Percentiles rank a stretch among this genome's conserved stretches.
Conservation (phyloP, 805 yeast species). For the Candida nonsorbophila region DNA sequence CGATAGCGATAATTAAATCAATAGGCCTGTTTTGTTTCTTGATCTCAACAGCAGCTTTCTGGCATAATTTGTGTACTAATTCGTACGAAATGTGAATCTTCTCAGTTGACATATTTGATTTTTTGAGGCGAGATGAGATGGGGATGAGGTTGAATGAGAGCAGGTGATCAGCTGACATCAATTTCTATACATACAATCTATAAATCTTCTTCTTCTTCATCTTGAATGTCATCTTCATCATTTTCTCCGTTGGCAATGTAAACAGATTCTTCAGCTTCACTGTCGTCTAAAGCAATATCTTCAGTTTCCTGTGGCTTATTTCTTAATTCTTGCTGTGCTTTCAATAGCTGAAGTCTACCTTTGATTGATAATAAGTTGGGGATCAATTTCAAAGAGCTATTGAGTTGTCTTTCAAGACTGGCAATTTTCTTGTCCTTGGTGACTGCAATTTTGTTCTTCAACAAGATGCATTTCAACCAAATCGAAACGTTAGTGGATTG, state of each 20-base stretch:
- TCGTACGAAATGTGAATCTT: conserved; percentile 70
- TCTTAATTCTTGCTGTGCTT: conserved; percentile 71
- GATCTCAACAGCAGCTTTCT: conserved; percentile 53
- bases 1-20: conserved; percentile 61
- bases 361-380: conserved; percentile 73
- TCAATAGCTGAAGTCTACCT: conserved; percentile 76
- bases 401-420: conserved; percentile 52
- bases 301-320: conserved; percentile 10
- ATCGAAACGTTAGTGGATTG: conserved; percentile 25
- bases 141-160: too few species aligned
- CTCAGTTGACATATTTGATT: conserved; percentile 17
- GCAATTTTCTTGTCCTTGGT: conserved; percentile 17
- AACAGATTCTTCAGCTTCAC: conserved; percentile 24
- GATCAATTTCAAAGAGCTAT: conserved; percentile 50
- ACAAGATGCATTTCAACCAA: conserved; percentile 82
- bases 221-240: conserved; percentile 17
- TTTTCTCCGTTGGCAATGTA: conserved; percentile 36
- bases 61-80: conserved; percentile 78
- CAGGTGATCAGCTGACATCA: too few species aligned
- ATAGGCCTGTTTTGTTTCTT: conserved; percentile 38
- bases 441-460: conserved; percentile 36
- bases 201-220: conserved; percentile 1
- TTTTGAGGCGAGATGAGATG: too few species aligned
- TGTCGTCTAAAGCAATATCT: conserved; percentile 13
- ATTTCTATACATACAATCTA: conserved; percentile 1